Percentiles rank a stretch among this genome's conserved stretches.
These are phyloP conservation scores for Mantamonas sphyraenae DNA, from an alignment of 78 protist species.

Conservation along the genomic window DNA sequence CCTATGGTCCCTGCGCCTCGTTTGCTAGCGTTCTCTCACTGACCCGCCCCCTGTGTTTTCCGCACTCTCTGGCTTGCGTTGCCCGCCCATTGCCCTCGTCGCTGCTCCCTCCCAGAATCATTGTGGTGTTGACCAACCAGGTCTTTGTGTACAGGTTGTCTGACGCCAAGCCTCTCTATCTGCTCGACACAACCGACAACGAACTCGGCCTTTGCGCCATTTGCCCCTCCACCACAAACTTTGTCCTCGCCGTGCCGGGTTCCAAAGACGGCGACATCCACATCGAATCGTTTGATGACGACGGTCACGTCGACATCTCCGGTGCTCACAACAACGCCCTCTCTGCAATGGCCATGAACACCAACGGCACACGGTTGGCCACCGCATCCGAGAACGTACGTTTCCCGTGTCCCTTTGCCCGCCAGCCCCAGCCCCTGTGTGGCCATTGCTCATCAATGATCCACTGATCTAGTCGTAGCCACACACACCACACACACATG, in stretches of 20 bases:
- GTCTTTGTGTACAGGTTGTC: constrained; percentile 83
- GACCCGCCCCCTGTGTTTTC: neutral
- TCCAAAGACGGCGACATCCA: constrained; percentile 44
- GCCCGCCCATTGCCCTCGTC: neutral
- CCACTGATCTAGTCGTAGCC: neutral
- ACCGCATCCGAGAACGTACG: constrained; percentile 71
- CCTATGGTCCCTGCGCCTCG: too few relatives aligned
- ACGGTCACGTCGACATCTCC: neutral
- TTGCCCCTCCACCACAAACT: constrained; percentile 47
- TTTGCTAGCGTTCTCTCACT: neutral
- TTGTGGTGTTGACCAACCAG: constrained; percentile 74
- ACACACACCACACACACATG: neutral
- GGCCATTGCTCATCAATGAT: neutral
- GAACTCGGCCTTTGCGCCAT: constrained; percentile 50
- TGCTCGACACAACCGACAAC: constrained; percentile 79
- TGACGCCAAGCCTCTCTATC: constrained; percentile 60
- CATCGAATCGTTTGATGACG: constrained; percentile 36
- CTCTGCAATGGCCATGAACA: constrained; percentile 58
- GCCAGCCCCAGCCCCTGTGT: neutral
- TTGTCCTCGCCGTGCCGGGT: constrained; percentile 53
- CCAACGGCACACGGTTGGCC: constrained; percentile 83
- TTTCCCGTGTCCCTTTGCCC: neutral
- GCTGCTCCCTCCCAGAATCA: constrained; percentile 44
- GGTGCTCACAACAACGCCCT: constrained; percentile 71
- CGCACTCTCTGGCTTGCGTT: neutral